Evolutionary conservation across 1,139 yeast genomes (phyloP), one percentile per base, ranked within the genome.

Genomic region (Schizosaccharomyces versatilis): DNA sequence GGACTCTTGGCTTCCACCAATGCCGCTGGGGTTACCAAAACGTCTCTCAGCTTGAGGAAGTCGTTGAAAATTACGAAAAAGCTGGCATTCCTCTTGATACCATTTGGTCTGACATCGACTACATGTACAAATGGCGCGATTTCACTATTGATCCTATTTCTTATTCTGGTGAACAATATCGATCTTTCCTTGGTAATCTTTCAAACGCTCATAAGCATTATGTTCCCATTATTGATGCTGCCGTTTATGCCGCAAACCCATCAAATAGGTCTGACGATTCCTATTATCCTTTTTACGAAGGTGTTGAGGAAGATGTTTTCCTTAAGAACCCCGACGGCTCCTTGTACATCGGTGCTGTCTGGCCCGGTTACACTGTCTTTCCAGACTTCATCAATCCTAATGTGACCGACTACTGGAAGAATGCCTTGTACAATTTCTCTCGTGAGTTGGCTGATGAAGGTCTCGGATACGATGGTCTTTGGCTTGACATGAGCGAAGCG

Each of bases 21-120:
- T 86, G 95, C 65, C 75, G 97, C 63, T 90, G 97, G 97, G 90
- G 90, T 66, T 90, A 90, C 68, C 84, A 84, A 63, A 86, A 81
- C 61, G 85, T 82, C 62, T 73, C 73, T 10, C 96, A 88, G 66
- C 86, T 90, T 1, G 66, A 84, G 51, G 79, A 74, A 8, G 81
- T 88, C 32, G 74, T 75, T 60, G 64, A 71, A 3, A 73, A 77
- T 58, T 81, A 88, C 73, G 95, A 86, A 65, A 71, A 75, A 58
- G 65, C 75, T 62, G 74, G 72, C 54, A 80, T 90, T 57, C 96
- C 97, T 2, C 83, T 80, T 64, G 98, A 90, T 65, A 78, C 84
- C 7, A 82, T 90, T 57, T 90, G 98, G 98, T 73, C 88, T 54
- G 98, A 90, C 67, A 76, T 90, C 56, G 98, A 88, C 64, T 90